These are phyloP conservation scores for Haplographium delicatum DNA, from an alignment of 495 filamentous ascomycete species.

Conservation along the genomic window DNA sequence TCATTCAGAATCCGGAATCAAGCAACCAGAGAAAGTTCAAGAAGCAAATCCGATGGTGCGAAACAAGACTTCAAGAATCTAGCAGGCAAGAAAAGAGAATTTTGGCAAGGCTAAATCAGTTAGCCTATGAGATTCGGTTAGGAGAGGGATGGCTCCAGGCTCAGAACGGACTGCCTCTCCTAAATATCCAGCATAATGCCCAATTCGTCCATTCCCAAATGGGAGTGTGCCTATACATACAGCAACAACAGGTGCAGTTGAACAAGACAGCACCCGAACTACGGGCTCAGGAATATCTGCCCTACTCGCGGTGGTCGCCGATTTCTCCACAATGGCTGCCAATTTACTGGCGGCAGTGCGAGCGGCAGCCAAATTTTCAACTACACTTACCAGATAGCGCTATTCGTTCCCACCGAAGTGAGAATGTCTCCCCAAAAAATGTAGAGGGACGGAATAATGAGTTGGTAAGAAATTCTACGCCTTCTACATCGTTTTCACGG, in stretches of 20 bases:
- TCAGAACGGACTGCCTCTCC: slow-evolving; percentile 15
- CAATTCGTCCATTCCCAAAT: too few relatives aligned
- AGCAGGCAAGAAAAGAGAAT: slow-evolving; percentile 36
- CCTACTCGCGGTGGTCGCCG: neutral
- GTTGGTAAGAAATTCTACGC: too few relatives aligned
- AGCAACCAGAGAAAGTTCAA: slow-evolving; percentile 23
- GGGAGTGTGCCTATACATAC: too few relatives aligned
- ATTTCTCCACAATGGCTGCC: too few relatives aligned
- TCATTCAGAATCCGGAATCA: neutral
- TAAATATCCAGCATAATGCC: neutral
- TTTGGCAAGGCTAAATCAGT: slow-evolving; percentile 35
- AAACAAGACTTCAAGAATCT: slow-evolving; percentile 29
- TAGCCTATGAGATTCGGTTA: slow-evolving; percentile 37
- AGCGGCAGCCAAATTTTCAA: too few relatives aligned
- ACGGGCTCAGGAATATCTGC: neutral
- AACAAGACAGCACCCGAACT: neutral
- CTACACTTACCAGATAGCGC: too few relatives aligned
- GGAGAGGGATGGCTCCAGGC: slow-evolving; percentile 32
- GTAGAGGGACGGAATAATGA: too few relatives aligned
- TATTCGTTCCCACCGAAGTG: too few relatives aligned
- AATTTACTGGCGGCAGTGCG: too few relatives aligned
- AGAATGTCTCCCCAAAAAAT: too few relatives aligned
- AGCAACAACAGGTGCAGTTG: neutral
- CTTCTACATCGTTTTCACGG: too few relatives aligned
- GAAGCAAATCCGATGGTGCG: slow-evolving; percentile 28